Percentiles rank a stretch among this genome's conserved stretches.
phyloP scores from a whole-genome alignment of 2,329 filamentous ascomycete species.

The Trichoderma semiorbis region DNA sequence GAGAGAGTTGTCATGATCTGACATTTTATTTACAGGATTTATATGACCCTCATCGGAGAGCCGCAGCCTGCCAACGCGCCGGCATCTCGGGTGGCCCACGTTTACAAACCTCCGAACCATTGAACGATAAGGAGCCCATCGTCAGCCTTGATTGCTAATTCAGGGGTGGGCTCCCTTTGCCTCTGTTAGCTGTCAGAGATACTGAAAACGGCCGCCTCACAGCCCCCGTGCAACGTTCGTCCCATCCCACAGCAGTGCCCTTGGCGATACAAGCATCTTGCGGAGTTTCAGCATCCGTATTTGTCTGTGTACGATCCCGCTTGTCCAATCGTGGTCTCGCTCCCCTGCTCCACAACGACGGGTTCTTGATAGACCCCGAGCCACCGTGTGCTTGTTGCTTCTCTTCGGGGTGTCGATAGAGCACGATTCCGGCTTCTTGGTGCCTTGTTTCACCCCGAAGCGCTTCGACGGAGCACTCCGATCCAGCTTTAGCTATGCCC shows the following conservation, averaged over 20 bases:
- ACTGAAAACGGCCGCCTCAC: background rate
- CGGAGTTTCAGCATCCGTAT: background rate
- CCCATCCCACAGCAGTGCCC: background rate
- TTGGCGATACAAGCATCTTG: background rate
- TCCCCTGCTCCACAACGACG: background rate
- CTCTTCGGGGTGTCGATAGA: background rate
- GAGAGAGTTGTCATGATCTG: background rate
- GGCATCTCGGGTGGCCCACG: background rate
- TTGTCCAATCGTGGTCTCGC: background rate
- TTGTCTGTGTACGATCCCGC: background rate
- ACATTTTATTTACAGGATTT: background rate
- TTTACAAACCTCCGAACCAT: background rate
- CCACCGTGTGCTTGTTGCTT: background rate
- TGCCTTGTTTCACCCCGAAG: background rate
- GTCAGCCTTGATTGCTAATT: background rate
- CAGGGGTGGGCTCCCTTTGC: background rate
- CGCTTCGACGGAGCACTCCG: background rate
- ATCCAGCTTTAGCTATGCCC: background rate
- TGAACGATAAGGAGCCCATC: background rate
- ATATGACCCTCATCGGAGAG: background rate
- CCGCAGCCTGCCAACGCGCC: background rate
- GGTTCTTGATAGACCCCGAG: background rate
- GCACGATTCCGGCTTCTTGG: background rate
- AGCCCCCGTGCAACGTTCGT: background rate
- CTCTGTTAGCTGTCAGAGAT: background rate